These are phyloP conservation scores for Galeopsis tetrahit DNA, from an alignment of 257 asterid genomes.

Conservation along the genomic window DNA sequence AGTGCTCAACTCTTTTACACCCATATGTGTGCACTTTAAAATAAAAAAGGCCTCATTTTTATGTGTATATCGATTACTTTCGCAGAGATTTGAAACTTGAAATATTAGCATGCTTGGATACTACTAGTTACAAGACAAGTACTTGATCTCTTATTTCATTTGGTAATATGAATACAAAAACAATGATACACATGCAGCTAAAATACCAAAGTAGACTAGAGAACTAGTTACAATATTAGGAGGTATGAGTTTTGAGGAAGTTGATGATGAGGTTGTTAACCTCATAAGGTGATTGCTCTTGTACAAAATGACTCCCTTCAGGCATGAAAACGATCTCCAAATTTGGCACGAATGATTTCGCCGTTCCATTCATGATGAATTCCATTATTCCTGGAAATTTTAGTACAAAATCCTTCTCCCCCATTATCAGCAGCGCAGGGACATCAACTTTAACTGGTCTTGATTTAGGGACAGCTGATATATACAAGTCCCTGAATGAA, in stretches of 20 bases:
- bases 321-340: slow-evolving; percentile 54
- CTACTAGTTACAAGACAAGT: background rate
- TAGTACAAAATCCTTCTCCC: slow-evolving; percentile 61
- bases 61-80: too few relatives aligned
- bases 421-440: slow-evolving; percentile 60
- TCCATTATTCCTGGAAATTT: slow-evolving; percentile 63
- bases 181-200: background rate
- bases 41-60: too few relatives aligned
- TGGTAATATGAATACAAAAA: background rate
- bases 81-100: too few relatives aligned
- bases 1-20: too few relatives aligned
- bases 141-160: background rate
- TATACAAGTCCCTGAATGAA: slow-evolving; percentile 28
- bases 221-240: too few relatives aligned
- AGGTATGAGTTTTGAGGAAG: slow-evolving; percentile 47
- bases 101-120: background rate
- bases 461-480: slow-evolving; percentile 13
- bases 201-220: too few relatives aligned
- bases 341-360: slow-evolving; percentile 52
- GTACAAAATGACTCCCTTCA: slow-evolving; percentile 73
- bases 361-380: slow-evolving; percentile 44
- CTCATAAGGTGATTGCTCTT: slow-evolving; percentile 66
- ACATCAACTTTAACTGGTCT: slow-evolving; percentile 17
- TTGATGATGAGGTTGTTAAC: slow-evolving; percentile 51
- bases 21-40: too few relatives aligned